Evolutionary conservation across 140 eudicot genomes (phyloP).

Genomic region (Cichorium intybus): DNA sequence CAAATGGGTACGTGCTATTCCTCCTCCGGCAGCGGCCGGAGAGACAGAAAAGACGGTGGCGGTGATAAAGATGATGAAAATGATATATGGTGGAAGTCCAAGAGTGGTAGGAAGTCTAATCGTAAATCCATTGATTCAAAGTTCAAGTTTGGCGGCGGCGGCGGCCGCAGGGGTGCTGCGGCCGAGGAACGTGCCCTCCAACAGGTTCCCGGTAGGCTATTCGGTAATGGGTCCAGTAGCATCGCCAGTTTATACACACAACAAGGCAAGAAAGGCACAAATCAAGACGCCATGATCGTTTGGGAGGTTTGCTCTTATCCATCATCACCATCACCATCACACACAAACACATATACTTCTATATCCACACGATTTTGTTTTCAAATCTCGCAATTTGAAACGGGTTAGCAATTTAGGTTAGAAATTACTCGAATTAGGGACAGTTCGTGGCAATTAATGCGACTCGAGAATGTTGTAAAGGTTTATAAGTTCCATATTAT

Average conservation of each 20-base stretch:
- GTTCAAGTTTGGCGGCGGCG: conserved; percentile 39
- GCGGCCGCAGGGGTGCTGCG: conserved; percentile 36
- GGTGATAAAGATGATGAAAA: conserved; percentile 9
- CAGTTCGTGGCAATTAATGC: conserved; percentile 4
- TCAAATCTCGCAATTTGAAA: background rate
- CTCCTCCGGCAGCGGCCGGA: conserved; percentile 19
- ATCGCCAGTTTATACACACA: conserved; percentile 65
- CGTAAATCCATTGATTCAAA: conserved; percentile 25
- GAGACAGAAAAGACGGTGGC: conserved; percentile 12
- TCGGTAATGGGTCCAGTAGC: conserved; percentile 55
- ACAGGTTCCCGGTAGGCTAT: conserved; percentile 60
- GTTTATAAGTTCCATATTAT: no score
- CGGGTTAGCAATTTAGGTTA: conserved; percentile 6
- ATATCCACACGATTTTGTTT: background rate
- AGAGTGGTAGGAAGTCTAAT: conserved; percentile 15
- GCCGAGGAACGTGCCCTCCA: conserved; percentile 55
- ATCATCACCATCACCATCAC: background rate
- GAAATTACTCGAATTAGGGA: background rate
- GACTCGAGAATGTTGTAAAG: background rate
- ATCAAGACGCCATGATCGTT: conserved; percentile 89
- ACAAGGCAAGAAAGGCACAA: conserved; percentile 87
- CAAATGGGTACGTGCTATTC: conserved; percentile 77
- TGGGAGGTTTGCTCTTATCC: conserved; percentile 67
- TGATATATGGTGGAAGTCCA: conserved; percentile 37
- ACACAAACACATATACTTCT: background rate